phyloP scores from a whole-genome alignment of 2,329 filamentous ascomycete species.

The Pseudogymnoascus sp. region DNA sequence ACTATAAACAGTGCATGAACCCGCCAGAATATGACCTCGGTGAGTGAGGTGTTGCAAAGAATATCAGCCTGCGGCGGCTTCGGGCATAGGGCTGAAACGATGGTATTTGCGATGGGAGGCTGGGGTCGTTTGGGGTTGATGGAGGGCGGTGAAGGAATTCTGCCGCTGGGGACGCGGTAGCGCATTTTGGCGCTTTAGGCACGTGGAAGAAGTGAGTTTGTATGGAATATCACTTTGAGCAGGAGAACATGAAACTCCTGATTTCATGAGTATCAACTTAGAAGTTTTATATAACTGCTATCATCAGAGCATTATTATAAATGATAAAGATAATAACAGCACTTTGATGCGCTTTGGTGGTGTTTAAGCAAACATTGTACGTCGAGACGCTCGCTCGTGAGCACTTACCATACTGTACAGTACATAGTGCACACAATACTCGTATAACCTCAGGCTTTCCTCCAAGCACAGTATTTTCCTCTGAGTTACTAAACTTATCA shows the following conservation, averaged over 20 bases:
- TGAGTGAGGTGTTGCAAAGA: conserved; percentile 3
- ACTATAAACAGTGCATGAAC: not conserved
- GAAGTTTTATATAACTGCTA: not conserved
- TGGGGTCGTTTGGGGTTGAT: not conserved
- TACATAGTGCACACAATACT: not conserved
- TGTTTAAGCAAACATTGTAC: not conserved
- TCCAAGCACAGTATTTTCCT: not conserved
- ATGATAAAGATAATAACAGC: not conserved
- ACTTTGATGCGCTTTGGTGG: not conserved
- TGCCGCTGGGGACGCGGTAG: not conserved
- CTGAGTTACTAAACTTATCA: not conserved
- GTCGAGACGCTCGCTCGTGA: not conserved
- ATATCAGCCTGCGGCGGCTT: not conserved
- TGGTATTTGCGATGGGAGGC: not conserved
- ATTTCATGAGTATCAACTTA: not conserved
- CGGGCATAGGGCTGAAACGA: not conserved
- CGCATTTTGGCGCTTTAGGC: not conserved
- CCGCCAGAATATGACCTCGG: not conserved
- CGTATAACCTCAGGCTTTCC: not conserved
- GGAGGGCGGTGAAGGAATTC: not conserved
- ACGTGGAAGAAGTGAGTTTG: not conserved
- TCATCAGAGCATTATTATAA: not conserved
- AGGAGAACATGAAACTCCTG: not conserved
- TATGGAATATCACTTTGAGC: not conserved
- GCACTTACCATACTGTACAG: too few relatives aligned